Percentiles rank a stretch among this genome's conserved stretches.
These are phyloP conservation scores for Casuarina equisetifolia DNA, from an alignment of 306 rosid species.

Conservation along the genomic window DNA sequence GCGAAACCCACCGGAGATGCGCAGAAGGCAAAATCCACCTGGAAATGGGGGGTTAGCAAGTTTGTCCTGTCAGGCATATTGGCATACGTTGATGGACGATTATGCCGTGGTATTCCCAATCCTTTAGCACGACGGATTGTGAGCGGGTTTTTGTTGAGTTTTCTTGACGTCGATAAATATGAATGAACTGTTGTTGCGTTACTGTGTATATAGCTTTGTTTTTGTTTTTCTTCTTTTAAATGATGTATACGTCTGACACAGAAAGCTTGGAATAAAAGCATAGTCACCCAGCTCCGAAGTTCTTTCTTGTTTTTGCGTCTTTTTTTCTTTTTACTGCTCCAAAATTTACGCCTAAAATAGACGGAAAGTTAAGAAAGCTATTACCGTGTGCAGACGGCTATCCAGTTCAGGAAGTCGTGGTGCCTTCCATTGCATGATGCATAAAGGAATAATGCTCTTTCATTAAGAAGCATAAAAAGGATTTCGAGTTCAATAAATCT, in stretches of 20 bases:
- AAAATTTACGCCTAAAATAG: too few relatives aligned
- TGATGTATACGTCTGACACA: neutral
- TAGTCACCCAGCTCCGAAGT: too few relatives aligned
- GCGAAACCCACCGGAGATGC: constrained; percentile 24
- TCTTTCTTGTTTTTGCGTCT: neutral
- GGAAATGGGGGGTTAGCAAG: constrained; percentile 71
- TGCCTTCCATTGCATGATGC: too few relatives aligned
- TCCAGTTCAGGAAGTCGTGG: too few relatives aligned
- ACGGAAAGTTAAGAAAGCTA: too few relatives aligned
- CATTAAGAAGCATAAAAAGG: too few relatives aligned
- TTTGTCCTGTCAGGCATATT: constrained; percentile 75
- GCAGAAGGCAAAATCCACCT: constrained; percentile 38
- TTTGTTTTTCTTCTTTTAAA: neutral
- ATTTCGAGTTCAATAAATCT: too few relatives aligned
- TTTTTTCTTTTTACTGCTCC: too few relatives aligned
- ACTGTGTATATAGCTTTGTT: neutral
- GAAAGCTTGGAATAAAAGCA: neutral
- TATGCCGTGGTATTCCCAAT: constrained; percentile 84
- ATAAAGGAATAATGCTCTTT: too few relatives aligned
- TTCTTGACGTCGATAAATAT: constrained; percentile 52
- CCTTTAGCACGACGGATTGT: constrained; percentile 85
- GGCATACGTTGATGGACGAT: constrained; percentile 87
- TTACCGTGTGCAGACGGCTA: too few relatives aligned
- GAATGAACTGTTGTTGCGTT: constrained; percentile 25
- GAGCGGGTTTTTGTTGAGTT: constrained; percentile 82